These are phyloP conservation scores for Notholithocarpus densiflorus DNA, from an alignment of 306 rosid genomes.

Conservation along the genomic window DNA sequence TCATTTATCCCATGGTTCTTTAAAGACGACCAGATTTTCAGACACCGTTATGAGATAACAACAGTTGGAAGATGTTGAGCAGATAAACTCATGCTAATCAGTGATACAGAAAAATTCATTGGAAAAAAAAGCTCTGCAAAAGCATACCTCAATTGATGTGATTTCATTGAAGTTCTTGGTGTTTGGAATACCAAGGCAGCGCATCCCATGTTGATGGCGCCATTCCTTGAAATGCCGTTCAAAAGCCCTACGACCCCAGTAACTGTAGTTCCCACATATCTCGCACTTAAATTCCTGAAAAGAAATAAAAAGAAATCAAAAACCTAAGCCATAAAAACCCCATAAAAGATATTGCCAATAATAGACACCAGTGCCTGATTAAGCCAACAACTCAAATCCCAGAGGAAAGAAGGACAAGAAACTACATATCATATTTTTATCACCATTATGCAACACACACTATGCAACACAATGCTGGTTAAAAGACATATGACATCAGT, in stretches of 20 bases:
- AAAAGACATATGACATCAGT: not conserved
- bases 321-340: constrained; percentile 3
- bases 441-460: not conserved
- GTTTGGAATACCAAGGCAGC: constrained; percentile 98
- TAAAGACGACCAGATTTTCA: not conserved
- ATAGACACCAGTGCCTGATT: not conserved
- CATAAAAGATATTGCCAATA: not conserved
- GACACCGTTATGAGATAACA: not conserved
- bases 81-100: not conserved
- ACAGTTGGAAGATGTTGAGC: not conserved
- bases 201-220: constrained; percentile 99
- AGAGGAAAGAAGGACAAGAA: not conserved
- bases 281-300: constrained; percentile 96
- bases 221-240: constrained; percentile 98
- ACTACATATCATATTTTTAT: not conserved
- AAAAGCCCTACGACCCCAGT: constrained; percentile 98
- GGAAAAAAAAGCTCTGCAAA: not conserved
- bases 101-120: not conserved
- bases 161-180: constrained; percentile 96
- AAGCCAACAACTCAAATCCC: not conserved
- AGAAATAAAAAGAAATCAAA: constrained; percentile 19
- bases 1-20: not conserved
- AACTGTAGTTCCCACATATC: constrained; percentile 98
- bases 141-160: constrained; percentile 85
- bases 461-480: not conserved